These are phyloP conservation scores for Closterium sp. DNA, from an alignment of 139 green algal genomes.

Conservation along the genomic window DNA sequence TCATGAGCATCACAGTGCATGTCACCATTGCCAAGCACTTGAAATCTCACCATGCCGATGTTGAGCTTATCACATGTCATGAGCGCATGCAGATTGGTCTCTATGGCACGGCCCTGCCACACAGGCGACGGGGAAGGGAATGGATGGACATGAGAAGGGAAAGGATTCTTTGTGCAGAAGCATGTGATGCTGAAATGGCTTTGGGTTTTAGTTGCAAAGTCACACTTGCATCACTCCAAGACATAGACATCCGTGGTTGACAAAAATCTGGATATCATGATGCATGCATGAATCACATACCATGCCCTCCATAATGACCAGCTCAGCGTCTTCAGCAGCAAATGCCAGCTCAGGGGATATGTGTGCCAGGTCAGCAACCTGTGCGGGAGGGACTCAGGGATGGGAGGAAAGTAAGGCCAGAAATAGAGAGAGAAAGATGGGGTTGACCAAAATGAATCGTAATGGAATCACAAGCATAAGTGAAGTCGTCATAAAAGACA, in stretches of 20 bases:
- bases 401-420: no score
- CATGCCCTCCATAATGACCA: constrained; percentile 93
- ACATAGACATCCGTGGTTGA: background rate
- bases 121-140: no score
- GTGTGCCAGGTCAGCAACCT: constrained; percentile 74
- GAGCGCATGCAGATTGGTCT: constrained; percentile 82
- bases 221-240: background rate
- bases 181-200: no score
- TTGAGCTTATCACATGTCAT: constrained; percentile 69
- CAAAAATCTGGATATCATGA: background rate
- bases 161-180: no score
- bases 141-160: background rate
- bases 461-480: no score
- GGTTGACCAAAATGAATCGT: no score
- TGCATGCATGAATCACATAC: constrained; percentile 56
- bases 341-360: constrained; percentile 70
- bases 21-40: no score
- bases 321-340: constrained; percentile 67
- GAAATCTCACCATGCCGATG: constrained; percentile 64
- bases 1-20: constrained; percentile 10
- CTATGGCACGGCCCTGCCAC: constrained; percentile 55
- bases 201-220: background rate
- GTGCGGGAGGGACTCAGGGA: background rate
- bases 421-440: no score
- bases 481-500: no score